These are phyloP conservation scores for barley (Hordeum vulgare) DNA, from an alignment of 176 grass and related monocot species.

Conservation along the genomic window MorexV3_pseudomolecules_assembly NC_058518.1:117439093-117439592, in stretches of 20 bases:
- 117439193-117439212: not conserved
- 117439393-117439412: slow-evolving; percentile 93
- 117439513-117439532: not conserved
- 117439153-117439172: not conserved
- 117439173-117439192: not conserved
- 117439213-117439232: not conserved
- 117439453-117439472: not conserved
- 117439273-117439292: not conserved
- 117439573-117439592: not conserved
- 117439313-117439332: slow-evolving; percentile 8
- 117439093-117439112: not conserved
- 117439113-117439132: not conserved
- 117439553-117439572: not conserved
- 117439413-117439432: slow-evolving; percentile 89
- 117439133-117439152: not conserved
- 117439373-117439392: slow-evolving; percentile 84
- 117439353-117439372: slow-evolving; percentile 80
- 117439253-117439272: not conserved
- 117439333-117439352: slow-evolving; percentile 93
- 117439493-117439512: not conserved
- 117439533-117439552: not conserved
- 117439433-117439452: slow-evolving; percentile 47
- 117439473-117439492: not conserved
- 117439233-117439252: not conserved
- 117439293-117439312: not conserved